phyloP scores from a whole-genome alignment of 345 rosid genomes.

The Euclidium syriacum region DNA sequence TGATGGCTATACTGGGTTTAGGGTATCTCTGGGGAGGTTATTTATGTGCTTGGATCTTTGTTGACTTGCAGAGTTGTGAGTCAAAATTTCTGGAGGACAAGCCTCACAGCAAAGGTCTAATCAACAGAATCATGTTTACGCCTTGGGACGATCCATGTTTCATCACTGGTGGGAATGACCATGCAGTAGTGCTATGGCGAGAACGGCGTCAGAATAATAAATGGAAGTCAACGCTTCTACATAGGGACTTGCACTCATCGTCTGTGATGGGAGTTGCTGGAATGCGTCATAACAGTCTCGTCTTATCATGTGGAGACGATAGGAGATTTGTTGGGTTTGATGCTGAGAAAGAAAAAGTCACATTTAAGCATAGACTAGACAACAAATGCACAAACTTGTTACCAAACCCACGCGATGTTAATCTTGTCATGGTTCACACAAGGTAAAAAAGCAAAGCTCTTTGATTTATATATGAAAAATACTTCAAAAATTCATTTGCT shows the following conservation, averaged over 20 bases:
- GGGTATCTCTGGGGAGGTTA: background rate
- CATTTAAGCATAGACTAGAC: slow-evolving; percentile 29
- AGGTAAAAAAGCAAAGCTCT: slow-evolving; percentile 19
- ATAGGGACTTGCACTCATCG: slow-evolving; percentile 28
- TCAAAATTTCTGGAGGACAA: slow-evolving; percentile 28
- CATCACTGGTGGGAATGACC: slow-evolving; percentile 35
- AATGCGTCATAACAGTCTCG: slow-evolving; percentile 27
- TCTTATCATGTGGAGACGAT: slow-evolving; percentile 35
- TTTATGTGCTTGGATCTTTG: slow-evolving; percentile 1
- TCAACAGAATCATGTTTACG: slow-evolving; percentile 34
- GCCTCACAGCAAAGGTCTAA: slow-evolving; percentile 32
- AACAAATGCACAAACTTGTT: slow-evolving; percentile 30
- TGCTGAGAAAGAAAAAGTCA: slow-evolving; percentile 21
- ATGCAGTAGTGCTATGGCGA: slow-evolving; percentile 33
- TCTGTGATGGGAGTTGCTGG: slow-evolving; percentile 36
- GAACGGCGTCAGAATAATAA: background rate
- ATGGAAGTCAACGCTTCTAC: slow-evolving; percentile 24
- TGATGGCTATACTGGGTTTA: background rate
- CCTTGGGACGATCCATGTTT: slow-evolving; percentile 36
- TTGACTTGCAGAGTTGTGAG: slow-evolving; percentile 26
- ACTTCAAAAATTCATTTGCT: background rate
- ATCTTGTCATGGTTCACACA: slow-evolving; percentile 33
- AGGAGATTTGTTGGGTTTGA: slow-evolving; percentile 33
- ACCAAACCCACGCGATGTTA: slow-evolving; percentile 30
- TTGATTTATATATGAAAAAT: slow-evolving; percentile 1